These are phyloP conservation scores for Elsinoe ampelina DNA, from an alignment of 2,329 filamentous ascomycete species.

Conservation along the genomic window DNA sequence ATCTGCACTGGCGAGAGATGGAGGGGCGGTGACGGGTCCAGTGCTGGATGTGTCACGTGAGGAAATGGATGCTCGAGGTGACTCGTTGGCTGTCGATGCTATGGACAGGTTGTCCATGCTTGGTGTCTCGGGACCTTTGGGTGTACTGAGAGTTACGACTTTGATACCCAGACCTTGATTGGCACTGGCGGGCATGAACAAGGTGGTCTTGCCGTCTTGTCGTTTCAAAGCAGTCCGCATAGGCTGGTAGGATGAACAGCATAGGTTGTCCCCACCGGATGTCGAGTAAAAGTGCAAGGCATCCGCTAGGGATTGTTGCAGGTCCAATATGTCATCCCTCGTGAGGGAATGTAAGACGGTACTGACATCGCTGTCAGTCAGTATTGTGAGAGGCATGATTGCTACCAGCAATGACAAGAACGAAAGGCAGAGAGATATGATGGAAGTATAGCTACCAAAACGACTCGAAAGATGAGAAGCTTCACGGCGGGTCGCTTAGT, in stretches of 20 bases:
- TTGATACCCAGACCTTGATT: constrained; percentile 54
- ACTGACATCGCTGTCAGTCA: constrained; percentile 48
- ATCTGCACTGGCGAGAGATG: constrained; percentile 22
- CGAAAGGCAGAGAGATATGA: not conserved
- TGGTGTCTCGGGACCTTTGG: constrained; percentile 22
- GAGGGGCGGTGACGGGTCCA: constrained; percentile 17
- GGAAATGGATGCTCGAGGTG: constrained; percentile 22
- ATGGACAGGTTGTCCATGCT: constrained; percentile 21
- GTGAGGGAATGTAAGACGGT: constrained; percentile 46
- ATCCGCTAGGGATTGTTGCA: constrained; percentile 50
- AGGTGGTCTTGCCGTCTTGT: constrained; percentile 51
- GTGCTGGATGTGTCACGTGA: constrained; percentile 18
- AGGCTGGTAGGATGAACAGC: constrained; percentile 52
- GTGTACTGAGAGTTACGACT: constrained; percentile 47
- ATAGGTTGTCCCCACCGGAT: constrained; percentile 47
- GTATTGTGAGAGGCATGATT: constrained; percentile 51
- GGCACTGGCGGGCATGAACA: constrained; percentile 59
- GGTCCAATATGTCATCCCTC: constrained; percentile 47
- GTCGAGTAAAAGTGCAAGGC: constrained; percentile 58
- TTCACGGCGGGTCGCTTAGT: not conserved
- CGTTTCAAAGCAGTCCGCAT: constrained; percentile 51
- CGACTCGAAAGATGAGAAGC: not conserved
- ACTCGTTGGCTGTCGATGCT: constrained; percentile 7
- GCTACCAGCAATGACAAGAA: not conserved
- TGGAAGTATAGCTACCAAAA: no score